These are phyloP conservation scores for Alternaria sp. DNA, from an alignment of 2,329 filamentous ascomycete genomes.

Conservation along the genomic window DNA sequence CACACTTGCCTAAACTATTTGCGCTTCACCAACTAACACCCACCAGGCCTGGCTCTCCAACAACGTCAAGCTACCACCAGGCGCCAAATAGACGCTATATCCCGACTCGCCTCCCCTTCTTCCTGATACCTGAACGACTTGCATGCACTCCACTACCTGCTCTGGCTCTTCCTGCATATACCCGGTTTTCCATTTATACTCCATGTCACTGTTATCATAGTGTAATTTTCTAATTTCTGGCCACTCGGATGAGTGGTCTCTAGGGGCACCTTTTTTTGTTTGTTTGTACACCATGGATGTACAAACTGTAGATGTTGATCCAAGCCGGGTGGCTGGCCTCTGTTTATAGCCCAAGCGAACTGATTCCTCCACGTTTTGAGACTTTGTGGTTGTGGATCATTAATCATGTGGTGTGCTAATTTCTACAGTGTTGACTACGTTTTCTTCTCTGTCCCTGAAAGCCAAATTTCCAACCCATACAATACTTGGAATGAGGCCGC, in stretches of 20 bases:
- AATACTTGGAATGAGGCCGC: too few relatives aligned
- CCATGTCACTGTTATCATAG: slow-evolving; percentile 11
- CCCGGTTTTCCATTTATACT: slow-evolving; percentile 41
- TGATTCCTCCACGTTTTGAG: background rate
- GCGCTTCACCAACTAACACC: background rate
- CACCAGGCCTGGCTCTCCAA: slow-evolving; percentile 59
- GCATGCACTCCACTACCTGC: slow-evolving; percentile 37
- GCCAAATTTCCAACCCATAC: background rate
- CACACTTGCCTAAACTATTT: too few relatives aligned
- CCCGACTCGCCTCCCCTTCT: background rate
- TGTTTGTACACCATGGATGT: background rate
- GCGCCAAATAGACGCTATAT: slow-evolving; percentile 43
- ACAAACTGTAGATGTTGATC: background rate
- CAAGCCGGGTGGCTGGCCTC: background rate
- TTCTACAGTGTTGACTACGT: background rate
- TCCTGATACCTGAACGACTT: slow-evolving; percentile 45
- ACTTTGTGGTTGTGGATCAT: background rate
- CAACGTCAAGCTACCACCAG: slow-evolving; percentile 58
- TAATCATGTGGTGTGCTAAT: background rate
- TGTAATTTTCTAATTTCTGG: slow-evolving; percentile 15
- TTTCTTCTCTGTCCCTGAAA: background rate
- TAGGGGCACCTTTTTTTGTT: background rate
- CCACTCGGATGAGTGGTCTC: background rate
- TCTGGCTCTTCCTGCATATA: slow-evolving; percentile 49
- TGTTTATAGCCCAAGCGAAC: background rate